Evolutionary conservation across 139 green algal genomes (phyloP).

Genomic region (Volvox reticuliferus): DNA sequence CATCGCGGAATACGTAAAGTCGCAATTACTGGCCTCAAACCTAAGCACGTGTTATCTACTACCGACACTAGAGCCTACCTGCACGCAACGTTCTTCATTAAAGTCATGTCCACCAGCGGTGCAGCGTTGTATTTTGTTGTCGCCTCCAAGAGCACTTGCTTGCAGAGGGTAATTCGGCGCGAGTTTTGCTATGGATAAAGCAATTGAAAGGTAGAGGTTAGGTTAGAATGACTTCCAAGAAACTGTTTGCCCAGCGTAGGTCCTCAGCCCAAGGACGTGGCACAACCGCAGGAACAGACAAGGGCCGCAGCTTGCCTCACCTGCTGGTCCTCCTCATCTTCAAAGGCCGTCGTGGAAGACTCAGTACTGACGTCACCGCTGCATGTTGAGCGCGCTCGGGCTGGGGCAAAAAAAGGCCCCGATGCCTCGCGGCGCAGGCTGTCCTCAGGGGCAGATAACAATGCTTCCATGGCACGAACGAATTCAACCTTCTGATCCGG

Average conservation of each 20-base stretch:
- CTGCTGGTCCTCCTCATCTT: slow-evolving; percentile 19
- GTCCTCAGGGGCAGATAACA: background rate
- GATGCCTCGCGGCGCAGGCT: background rate
- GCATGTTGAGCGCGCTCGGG: background rate
- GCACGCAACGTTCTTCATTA: slow-evolving; percentile 23
- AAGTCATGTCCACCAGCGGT: background rate
- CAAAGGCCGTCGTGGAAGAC: background rate
- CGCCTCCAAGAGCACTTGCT: slow-evolving; percentile 13
- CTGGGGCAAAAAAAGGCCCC: background rate
- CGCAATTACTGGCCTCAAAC: background rate
- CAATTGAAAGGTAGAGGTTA: background rate
- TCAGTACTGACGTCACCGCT: background rate
- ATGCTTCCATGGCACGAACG: background rate
- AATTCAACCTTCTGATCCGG: background rate
- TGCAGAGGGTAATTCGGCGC: slow-evolving; percentile 26
- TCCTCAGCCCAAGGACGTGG: background rate
- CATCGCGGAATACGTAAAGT: background rate
- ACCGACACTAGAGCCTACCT: background rate
- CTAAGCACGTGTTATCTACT: background rate
- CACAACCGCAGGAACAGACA: background rate
- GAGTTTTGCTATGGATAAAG: background rate
- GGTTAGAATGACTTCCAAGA: background rate
- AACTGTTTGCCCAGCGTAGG: background rate
- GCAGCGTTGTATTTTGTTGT: background rate
- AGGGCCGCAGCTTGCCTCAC: background rate